Base-by-base conservation (phyloP, 2,329 filamentous ascomycete species). In the Emergomyces orientalis region DNA sequence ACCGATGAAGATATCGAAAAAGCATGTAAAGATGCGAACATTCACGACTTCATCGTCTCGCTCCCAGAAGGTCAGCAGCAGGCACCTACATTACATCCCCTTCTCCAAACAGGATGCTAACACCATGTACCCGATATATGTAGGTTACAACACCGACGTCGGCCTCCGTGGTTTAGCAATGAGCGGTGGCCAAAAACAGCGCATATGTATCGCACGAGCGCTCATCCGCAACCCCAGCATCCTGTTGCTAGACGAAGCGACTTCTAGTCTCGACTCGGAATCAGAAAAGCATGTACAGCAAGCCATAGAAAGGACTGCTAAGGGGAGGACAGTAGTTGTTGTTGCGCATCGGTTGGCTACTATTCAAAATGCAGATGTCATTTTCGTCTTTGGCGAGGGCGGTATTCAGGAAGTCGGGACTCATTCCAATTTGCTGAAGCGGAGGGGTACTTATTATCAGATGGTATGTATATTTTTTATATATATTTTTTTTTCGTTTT, bases 301-400 rank as follows among this genome's bases (percentile, higher is more conserved):
- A 0, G 88, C 88, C 0, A 85, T 92, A 69, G 86, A 90, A 77
- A 79, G 79, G 51, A 85, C 84, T 0, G 81, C 80, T 3, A 79
- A 80, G 66, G 83, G 82, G 8, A 86, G 69, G 61, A 84, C 90
- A 1, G 89, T 89, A 65, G 79, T 94, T 2, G 88, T 88, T 2
- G 88, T 94, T 13, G 90, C 90, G 1, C 90, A 93, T 72, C 80
- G 89, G 17, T 78, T 93, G 58, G 87, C 87, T 0, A 93, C 88
- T 14, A 86, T 92, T 25, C 88, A 89, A 73, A 88, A 91, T 67
- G 88, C 89, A 1, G 86, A 93, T 72, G 78, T 86, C n/a, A 92
- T 92, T 51, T 90, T 89, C 68, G 88, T 93, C 0, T 84, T 94
- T 57, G 88, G 88, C 13, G 81, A 86, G 64, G 85, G 87, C 1